Evolutionary conservation across 2,329 filamentous ascomycete species (phyloP).

Genomic region (Monilinia fructigena): DNA sequence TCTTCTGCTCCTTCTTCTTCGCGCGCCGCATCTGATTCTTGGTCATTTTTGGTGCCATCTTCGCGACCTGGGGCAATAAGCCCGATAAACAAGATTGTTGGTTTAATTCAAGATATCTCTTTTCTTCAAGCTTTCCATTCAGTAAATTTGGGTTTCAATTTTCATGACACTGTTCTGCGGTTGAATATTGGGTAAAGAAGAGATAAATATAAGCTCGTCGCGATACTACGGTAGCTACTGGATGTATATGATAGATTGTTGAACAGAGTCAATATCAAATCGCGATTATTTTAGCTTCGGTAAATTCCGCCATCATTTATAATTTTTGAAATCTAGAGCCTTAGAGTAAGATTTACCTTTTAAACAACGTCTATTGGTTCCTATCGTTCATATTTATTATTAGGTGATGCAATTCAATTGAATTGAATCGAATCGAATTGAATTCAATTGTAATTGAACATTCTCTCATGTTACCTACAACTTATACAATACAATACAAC

Average conservation of each 20-base stretch:
- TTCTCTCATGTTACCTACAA: conserved; percentile 22
- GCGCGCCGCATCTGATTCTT: conserved; percentile 93
- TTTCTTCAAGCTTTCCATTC: neutral
- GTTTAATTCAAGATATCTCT: neutral
- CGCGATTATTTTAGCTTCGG: conserved; percentile 32
- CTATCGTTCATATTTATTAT: conserved; percentile 12
- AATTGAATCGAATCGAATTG: neutral
- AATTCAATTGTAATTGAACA: conserved; percentile 9
- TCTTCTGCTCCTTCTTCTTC: conserved; percentile 92
- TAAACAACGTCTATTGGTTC: neutral
- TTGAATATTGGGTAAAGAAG: neutral
- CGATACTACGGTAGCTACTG: neutral
- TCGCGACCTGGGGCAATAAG: conserved; percentile 38
- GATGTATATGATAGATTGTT: neutral
- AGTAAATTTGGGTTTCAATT: neutral
- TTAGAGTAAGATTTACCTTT: neutral
- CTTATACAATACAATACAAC: neutral
- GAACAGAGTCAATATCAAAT: conserved; percentile 27
- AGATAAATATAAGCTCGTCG: conserved; percentile 1
- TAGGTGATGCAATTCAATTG: neutral
- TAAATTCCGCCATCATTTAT: conserved; percentile 21
- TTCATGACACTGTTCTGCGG: neutral
- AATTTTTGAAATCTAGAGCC: conserved; percentile 4
- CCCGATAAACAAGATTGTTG: conserved; percentile 18
- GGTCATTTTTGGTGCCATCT: conserved; percentile 73